Conservation (phyloP, 2,329 filamentous ascomycete species). For the Hymenotorrendiella dingleyae region DNA sequence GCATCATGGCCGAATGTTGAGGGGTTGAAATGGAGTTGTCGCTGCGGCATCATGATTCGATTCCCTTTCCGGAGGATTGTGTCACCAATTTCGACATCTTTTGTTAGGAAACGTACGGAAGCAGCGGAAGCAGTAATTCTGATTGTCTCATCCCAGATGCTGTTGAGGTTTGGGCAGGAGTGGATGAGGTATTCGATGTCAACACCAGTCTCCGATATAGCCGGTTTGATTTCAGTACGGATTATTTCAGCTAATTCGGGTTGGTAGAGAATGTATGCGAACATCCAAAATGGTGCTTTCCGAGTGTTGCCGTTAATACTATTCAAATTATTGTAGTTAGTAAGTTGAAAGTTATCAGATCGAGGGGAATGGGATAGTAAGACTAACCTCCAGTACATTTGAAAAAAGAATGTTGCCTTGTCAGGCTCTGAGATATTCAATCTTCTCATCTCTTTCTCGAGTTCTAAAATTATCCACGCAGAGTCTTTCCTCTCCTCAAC, state of each 20-base stretch:
- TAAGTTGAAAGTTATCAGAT: background rate
- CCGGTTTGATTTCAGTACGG: background rate
- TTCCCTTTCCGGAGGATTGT: slow-evolving; percentile 5
- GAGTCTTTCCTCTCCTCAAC: background rate
- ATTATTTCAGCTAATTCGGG: background rate
- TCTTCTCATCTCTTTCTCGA: slow-evolving; percentile 3
- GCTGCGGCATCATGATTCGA: slow-evolving; percentile 3
- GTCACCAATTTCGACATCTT: background rate
- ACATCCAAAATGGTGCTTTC: slow-evolving; percentile 8
- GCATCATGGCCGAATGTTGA: background rate
- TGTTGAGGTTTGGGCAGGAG: background rate
- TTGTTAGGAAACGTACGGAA: slow-evolving; percentile 3
- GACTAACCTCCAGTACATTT: slow-evolving; percentile 1
- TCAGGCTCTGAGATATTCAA: background rate
- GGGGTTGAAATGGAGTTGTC: slow-evolving; percentile 4
- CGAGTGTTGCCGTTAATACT: slow-evolving; percentile 4
- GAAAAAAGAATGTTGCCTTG: background rate
- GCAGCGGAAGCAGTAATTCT: background rate
- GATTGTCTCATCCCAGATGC: slow-evolving; percentile 4
- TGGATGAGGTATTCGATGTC: background rate
- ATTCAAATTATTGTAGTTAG: background rate
- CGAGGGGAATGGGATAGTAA: too few species aligned
- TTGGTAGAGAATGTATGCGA: slow-evolving; percentile 2
- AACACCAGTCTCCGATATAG: background rate
- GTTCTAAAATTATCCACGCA: background rate